Conservation (phyloP, 768 basidiomycete genomes). For the Rhizopogon roseolus region DNA sequence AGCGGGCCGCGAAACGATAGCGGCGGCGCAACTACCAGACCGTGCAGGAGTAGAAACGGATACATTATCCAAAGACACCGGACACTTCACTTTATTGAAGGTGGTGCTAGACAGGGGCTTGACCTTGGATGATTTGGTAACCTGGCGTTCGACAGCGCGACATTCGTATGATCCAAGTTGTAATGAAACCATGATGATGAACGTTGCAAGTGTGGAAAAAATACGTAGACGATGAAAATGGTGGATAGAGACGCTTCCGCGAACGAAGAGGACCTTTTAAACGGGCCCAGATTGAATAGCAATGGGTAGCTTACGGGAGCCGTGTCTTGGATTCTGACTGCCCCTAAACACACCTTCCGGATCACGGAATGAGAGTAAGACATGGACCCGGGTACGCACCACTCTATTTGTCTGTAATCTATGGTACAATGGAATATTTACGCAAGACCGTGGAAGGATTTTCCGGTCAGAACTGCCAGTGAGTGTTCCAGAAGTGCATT, state of each 20-base stretch:
- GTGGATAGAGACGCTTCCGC: not conserved
- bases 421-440: too few species aligned
- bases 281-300: not conserved
- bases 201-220: too few species aligned
- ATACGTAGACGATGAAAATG: not conserved
- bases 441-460: too few species aligned
- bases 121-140: not conserved
- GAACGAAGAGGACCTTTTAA: not conserved
- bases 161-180: not conserved
- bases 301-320: not conserved
- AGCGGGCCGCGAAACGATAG: too few species aligned
- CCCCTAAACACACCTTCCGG: too few species aligned
- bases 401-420: too few species aligned
- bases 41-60: not conserved
- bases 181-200: not conserved
- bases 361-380: too few species aligned
- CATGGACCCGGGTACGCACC: too few species aligned
- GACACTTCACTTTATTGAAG: not conserved
- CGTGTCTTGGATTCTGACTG: too few species aligned
- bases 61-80: not conserved
- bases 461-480: too few species aligned
- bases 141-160: not conserved
- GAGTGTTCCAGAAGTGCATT: too few species aligned
- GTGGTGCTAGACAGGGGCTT: not conserved
- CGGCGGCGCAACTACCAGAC: too few species aligned